These are phyloP conservation scores for Lentinula aciculospora DNA, from an alignment of 768 basidiomycete genomes.

Conservation along the genomic window DNA sequence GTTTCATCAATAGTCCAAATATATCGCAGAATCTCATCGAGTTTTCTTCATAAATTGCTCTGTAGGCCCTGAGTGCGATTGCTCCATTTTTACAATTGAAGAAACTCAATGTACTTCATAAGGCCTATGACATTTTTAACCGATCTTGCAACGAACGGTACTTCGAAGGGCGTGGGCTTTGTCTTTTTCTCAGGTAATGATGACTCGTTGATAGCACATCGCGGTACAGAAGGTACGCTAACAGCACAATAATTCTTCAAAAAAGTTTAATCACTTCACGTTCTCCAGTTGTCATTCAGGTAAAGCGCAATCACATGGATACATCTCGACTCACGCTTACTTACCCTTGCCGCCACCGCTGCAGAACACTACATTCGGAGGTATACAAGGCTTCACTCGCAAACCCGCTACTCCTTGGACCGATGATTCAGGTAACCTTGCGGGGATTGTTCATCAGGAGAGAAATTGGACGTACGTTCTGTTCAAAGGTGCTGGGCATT, in stretches of 20 bases:
- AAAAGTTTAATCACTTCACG: background rate
- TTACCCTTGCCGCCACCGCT: background rate
- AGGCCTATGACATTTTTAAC: slow-evolving; percentile 43
- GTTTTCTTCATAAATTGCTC: background rate
- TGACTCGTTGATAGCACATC: slow-evolving; percentile 41
- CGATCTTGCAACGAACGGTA: slow-evolving; percentile 41
- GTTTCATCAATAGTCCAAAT: background rate
- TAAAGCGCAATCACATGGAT: slow-evolving; percentile 10
- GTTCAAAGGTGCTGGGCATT: slow-evolving; percentile 36
- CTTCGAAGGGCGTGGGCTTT: slow-evolving; percentile 26
- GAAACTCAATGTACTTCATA: background rate
- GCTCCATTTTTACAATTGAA: background rate
- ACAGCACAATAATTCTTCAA: background rate
- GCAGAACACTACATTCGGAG: slow-evolving; percentile 77
- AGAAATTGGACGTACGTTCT: slow-evolving; percentile 56
- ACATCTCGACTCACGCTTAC: background rate
- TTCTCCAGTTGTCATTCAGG: slow-evolving; percentile 31
- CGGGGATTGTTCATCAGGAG: slow-evolving; percentile 72
- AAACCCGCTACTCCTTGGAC: slow-evolving; percentile 65
- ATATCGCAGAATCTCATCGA: background rate
- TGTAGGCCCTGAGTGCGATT: slow-evolving; percentile 16
- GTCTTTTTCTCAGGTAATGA: slow-evolving; percentile 47
- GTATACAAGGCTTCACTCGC: slow-evolving; percentile 67
- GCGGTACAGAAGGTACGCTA: slow-evolving; percentile 36
- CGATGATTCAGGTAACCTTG: slow-evolving; percentile 51